Percentiles rank a stretch among this genome's conserved stretches.
Conservation (phyloP, 148 eudicot species). For the Vaccinium corymbosum region DNA sequence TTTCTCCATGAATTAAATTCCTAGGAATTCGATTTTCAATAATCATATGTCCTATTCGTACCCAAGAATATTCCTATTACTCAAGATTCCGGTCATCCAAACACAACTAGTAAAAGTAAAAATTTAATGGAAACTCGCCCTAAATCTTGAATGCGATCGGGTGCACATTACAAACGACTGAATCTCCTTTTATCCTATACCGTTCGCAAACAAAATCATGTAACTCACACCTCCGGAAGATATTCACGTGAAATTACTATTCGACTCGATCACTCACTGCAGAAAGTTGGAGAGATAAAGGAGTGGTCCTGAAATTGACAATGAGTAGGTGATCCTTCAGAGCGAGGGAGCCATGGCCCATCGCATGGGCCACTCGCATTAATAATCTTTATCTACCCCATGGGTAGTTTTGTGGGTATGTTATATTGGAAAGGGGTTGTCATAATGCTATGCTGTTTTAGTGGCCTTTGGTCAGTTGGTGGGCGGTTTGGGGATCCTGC, state of each 20-base stretch:
- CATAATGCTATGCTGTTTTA: not conserved
- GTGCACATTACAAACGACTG: not conserved
- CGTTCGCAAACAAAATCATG: not conserved
- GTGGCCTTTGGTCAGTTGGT: not conserved
- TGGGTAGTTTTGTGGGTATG: not conserved
- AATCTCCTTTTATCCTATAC: not conserved
- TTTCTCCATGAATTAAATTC: too few species aligned
- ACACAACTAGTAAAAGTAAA: too few species aligned
- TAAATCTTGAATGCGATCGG: not conserved
- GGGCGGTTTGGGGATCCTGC: too few species aligned
- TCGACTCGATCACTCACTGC: not conserved
- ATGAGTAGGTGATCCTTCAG: slow-evolving; percentile 16
- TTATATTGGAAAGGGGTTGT: not conserved
- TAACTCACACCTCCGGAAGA: not conserved
- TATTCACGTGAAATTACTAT: not conserved
- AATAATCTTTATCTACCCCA: not conserved
- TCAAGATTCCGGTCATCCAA: too few species aligned
- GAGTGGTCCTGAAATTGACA: slow-evolving; percentile 24
- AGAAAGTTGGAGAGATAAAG: not conserved
- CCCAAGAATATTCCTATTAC: too few species aligned
- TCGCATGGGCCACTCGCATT: not conserved
- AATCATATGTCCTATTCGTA: too few species aligned
- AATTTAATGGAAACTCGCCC: too few species aligned
- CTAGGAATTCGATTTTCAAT: too few species aligned
- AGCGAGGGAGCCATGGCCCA: not conserved